Percentiles rank a stretch among this genome's conserved stretches.
phyloP scores from a whole-genome alignment of 2,329 filamentous ascomycete genomes.

The Thelonectria rubi region DNA sequence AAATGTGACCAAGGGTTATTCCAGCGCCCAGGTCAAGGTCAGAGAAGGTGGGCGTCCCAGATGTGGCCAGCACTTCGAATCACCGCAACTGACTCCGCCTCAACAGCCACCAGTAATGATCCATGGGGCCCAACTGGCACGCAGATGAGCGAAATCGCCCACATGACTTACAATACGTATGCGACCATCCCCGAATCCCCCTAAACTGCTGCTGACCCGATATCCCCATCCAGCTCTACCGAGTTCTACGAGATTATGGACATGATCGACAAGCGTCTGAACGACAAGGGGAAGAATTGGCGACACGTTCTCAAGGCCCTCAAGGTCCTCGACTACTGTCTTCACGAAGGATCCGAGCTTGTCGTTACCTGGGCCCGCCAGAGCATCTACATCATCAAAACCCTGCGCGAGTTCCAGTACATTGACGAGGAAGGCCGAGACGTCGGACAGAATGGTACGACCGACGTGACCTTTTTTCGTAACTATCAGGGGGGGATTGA shows the following conservation, averaged over 20 bases:
- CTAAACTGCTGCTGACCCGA: conserved; percentile 28
- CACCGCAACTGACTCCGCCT: conserved; percentile 32
- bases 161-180: conserved; percentile 97
- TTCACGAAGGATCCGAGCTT: conserved; percentile 95
- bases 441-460: conserved; percentile 92
- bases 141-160: conserved; percentile 98
- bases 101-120: conserved; percentile 95
- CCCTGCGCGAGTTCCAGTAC: conserved; percentile 94
- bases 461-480: background rate
- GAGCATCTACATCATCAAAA: conserved; percentile 99
- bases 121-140: conserved; percentile 98
- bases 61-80: conserved; percentile 2
- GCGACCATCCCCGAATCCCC: conserved; percentile 45
- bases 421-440: conserved; percentile 95
- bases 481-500: conserved; percentile 14
- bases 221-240: conserved; percentile 70
- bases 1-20: conserved; percentile 99
- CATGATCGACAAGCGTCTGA: conserved; percentile 98
- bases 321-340: conserved; percentile 96
- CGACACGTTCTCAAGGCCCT: conserved; percentile 96
- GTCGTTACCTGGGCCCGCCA: conserved; percentile 98
- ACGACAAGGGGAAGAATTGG: conserved; percentile 99
- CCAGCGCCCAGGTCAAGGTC: conserved; percentile 95
- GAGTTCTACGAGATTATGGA: conserved; percentile 99
- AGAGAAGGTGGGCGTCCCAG: conserved; percentile 78